A percentile compares a stretch with the other conserved stretches of the same genome.
Conservation (phyloP, 208 protist genomes). For the Leishmania aethiopica region DNA sequence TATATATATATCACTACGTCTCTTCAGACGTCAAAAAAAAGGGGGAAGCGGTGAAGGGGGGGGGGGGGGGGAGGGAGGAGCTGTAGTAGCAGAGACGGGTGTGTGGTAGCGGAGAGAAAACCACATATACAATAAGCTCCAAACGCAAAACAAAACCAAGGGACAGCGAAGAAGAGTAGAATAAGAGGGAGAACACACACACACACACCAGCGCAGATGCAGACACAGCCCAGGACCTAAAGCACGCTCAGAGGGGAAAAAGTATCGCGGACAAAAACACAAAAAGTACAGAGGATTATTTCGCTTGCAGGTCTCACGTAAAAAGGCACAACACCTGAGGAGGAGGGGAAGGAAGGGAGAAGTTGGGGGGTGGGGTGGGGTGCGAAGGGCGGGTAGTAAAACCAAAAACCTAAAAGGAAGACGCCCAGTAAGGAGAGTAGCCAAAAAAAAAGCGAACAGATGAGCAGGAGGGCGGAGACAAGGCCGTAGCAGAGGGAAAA, state of each 20-base stretch:
- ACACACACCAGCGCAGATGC: neutral
- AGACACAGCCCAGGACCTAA: neutral
- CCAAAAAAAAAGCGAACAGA: neutral
- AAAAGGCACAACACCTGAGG: neutral
- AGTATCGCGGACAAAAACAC: neutral
- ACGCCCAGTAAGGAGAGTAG: neutral
- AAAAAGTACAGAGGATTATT: neutral
- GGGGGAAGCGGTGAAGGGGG: neutral
- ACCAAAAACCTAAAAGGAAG: neutral
- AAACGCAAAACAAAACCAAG: neutral
- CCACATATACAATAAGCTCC: no score
- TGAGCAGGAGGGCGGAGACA: neutral
- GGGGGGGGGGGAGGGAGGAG: neutral
- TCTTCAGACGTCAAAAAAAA: neutral
- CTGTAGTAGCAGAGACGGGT: neutral
- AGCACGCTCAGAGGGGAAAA: neutral
- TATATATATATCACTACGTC: neutral
- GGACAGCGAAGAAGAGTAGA: neutral
- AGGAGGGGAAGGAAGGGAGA: neutral
- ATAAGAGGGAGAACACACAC: neutral
- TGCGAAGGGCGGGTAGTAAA: neutral
- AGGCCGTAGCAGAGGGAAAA: neutral
- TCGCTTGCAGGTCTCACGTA: neutral
- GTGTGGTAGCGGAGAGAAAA: neutral
- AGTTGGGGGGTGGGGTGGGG: neutral